phyloP scores from a whole-genome alignment of 2,329 filamentous ascomycete species.

The Raffaelea ambrosiae region DNA sequence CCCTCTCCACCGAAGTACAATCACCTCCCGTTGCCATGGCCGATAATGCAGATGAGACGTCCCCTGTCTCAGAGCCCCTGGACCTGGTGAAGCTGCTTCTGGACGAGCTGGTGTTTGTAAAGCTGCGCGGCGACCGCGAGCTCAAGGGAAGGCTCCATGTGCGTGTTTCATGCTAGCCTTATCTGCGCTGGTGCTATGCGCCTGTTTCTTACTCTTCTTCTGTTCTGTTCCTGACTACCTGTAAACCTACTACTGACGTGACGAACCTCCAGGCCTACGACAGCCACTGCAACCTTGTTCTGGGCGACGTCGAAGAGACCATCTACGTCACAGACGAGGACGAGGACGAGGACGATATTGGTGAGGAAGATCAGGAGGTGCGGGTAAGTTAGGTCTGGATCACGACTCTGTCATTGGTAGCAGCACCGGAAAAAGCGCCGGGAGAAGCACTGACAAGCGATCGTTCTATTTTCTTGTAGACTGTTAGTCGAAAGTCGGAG shows the following conservation, averaged over 20 bases:
- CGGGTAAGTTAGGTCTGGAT: constrained; percentile 54
- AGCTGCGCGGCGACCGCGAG: constrained; percentile 90
- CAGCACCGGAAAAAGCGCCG: neutral
- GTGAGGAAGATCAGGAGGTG: constrained; percentile 46
- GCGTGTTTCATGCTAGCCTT: neutral
- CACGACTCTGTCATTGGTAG: no score
- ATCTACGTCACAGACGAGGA: constrained; percentile 91
- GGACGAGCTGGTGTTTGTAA: constrained; percentile 95
- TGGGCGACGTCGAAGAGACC: constrained; percentile 95
- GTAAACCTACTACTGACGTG: no score
- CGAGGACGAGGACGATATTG: constrained; percentile 60
- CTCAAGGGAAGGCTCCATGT: constrained; percentile 88
- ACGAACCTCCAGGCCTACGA: constrained; percentile 94
- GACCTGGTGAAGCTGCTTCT: constrained; percentile 91
- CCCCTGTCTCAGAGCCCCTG: constrained; percentile 79
- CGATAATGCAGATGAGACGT: constrained; percentile 66
- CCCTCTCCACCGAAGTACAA: no score
- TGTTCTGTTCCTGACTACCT: no score
- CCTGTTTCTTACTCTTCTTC: constrained; percentile 36
- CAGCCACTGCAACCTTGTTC: constrained; percentile 93
- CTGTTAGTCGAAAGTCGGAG: constrained; percentile 91
- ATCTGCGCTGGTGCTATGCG: no score
- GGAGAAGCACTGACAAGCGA: neutral
- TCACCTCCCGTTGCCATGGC: constrained; percentile 60
- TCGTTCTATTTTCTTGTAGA: constrained; percentile 40